These are phyloP conservation scores for Tetraselmis striata DNA, from an alignment of 139 green algal genomes.

Conservation along the genomic window DNA sequence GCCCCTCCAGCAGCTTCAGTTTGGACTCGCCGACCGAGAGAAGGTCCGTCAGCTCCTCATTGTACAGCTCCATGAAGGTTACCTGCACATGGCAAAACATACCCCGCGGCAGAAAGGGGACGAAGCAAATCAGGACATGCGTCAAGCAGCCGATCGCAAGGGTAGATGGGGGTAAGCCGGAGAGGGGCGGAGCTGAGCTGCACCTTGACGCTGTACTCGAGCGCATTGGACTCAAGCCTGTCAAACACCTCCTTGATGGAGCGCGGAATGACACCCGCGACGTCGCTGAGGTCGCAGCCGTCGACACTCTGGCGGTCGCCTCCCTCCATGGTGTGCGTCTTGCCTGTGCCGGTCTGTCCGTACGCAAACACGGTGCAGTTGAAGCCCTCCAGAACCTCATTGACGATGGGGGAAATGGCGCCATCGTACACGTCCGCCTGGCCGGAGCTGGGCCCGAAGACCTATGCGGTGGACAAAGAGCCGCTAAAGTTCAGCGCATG, in stretches of 20 bases:
- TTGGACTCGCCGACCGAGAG: conserved; percentile 47
- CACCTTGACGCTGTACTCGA: conserved; percentile 56
- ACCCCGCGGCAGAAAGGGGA: too few species aligned
- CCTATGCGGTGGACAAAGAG: too few species aligned
- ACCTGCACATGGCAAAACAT: conserved; percentile 31
- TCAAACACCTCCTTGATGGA: conserved; percentile 93
- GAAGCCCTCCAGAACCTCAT: conserved; percentile 90
- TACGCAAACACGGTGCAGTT: conserved; percentile 91
- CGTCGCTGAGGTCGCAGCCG: conserved; percentile 42
- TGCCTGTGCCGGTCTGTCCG: conserved; percentile 92
- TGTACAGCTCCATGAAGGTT: conserved; percentile 97
- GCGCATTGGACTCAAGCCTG: conserved; percentile 60
- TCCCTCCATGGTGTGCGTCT: conserved; percentile 96
- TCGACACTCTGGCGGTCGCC: conserved; percentile 53
- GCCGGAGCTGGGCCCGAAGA: conserved; percentile 73
- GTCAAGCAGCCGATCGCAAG: too few species aligned
- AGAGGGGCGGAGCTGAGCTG: too few species aligned
- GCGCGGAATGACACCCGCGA: conserved; percentile 86
- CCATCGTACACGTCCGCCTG: conserved; percentile 84
- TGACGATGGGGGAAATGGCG: conserved; percentile 83
- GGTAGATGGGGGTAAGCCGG: too few species aligned
- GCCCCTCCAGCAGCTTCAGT: conserved; percentile 75
- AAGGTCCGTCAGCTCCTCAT: conserved; percentile 98
- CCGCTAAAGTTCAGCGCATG: too few species aligned
- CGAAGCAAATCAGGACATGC: too few species aligned